Evolutionary conservation across 164 flowering plant genomes (phyloP).

Genomic region (Tetracentron sinense): DNA sequence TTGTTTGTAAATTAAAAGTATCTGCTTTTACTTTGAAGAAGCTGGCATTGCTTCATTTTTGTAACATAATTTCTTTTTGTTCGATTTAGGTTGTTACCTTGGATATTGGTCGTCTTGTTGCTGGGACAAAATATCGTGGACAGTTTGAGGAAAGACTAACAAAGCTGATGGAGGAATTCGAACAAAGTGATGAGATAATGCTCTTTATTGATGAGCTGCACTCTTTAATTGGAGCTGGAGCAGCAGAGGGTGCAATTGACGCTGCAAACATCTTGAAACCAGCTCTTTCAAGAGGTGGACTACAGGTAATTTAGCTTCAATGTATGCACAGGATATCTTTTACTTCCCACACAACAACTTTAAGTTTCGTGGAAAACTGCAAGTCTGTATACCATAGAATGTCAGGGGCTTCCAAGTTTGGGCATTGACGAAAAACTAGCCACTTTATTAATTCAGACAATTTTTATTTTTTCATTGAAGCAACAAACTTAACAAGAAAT

Average conservation of each 20-base stretch:
- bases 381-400: no score
- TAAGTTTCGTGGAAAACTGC: no score
- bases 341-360: no score
- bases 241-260: constrained; percentile 67
- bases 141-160: constrained; percentile 67
- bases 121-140: constrained; percentile 68
- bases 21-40: no score
- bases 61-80: neutral
- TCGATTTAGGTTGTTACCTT: constrained; percentile 52
- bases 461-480: no score
- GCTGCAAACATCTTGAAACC: constrained; percentile 79
- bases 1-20: no score
- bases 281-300: constrained; percentile 77
- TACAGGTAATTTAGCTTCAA: constrained; percentile 37
- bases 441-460: no score
- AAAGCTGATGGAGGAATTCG: constrained; percentile 65
- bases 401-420: no score
- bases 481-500: no score
- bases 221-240: constrained; percentile 71
- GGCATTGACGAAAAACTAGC: no score
- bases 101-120: constrained; percentile 67
- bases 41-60: neutral
- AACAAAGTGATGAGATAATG: constrained; percentile 58
- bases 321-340: no score
- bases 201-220: constrained; percentile 75